These are phyloP conservation scores for Ilex asprella DNA, from an alignment of 257 asterid genomes.

Conservation along the genomic window DNA sequence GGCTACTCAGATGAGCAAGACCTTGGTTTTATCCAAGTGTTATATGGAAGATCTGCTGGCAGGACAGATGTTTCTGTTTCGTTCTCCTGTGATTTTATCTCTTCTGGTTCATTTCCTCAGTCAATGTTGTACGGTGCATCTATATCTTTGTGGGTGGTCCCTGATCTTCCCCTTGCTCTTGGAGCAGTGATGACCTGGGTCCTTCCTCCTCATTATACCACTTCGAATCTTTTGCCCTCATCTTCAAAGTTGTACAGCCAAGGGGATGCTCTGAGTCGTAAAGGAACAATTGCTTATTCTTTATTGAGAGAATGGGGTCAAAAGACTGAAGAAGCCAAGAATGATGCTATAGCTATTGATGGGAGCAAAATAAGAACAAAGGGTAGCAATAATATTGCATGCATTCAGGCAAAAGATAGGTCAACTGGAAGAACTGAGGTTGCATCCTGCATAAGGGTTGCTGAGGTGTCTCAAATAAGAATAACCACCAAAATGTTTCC, in stretches of 20 bases:
- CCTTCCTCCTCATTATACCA: slow-evolving; percentile 72
- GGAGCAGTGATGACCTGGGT: slow-evolving; percentile 79
- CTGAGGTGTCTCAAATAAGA: slow-evolving; percentile 77
- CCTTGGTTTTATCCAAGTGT: slow-evolving; percentile 49
- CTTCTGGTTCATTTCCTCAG: slow-evolving; percentile 32
- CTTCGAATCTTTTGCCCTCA: slow-evolving; percentile 66
- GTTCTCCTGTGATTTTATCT: slow-evolving; percentile 59
- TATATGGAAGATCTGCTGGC: slow-evolving; percentile 74
- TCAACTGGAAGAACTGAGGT: slow-evolving; percentile 73
- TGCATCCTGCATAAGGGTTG: slow-evolving; percentile 77
- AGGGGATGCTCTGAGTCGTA: slow-evolving; percentile 41
- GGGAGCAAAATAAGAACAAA: slow-evolving; percentile 59
- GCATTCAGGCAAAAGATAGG: slow-evolving; percentile 75
- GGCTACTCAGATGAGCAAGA: slow-evolving; percentile 34
- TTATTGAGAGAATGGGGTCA: slow-evolving; percentile 39
- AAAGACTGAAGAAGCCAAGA: slow-evolving; percentile 33
- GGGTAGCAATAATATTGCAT: slow-evolving; percentile 56
- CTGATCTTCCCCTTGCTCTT: slow-evolving; percentile 79
- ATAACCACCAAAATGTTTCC: slow-evolving; percentile 38
- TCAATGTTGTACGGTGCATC: slow-evolving; percentile 55
- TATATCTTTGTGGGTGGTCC: slow-evolving; percentile 53
- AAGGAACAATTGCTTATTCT: slow-evolving; percentile 58
- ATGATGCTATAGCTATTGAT: slow-evolving; percentile 46
- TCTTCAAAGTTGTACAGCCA: slow-evolving; percentile 34
- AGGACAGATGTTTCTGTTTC: slow-evolving; percentile 56